These are phyloP conservation scores for Leishmania martiniquensis DNA, from an alignment of 208 protist genomes.

Conservation along the genomic window DNA sequence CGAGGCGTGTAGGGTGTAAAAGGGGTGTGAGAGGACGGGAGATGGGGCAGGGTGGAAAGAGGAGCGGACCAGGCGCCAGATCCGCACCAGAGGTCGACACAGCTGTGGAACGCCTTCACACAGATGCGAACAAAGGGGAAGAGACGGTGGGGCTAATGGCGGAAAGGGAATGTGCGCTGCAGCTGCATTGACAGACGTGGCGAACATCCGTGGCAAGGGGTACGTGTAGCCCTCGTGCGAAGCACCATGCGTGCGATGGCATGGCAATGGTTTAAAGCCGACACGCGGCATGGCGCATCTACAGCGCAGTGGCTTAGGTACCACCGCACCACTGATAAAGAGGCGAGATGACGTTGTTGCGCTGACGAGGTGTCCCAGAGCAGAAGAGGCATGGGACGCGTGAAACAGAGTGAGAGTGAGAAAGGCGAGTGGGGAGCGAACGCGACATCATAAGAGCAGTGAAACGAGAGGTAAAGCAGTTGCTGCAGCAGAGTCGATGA, in stretches of 20 bases:
- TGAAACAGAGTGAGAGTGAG: neutral
- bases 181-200: neutral
- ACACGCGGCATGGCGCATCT: neutral
- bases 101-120: neutral
- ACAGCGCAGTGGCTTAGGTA: neutral
- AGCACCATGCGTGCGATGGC: neutral
- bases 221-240: neutral
- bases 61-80: no score
- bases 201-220: neutral
- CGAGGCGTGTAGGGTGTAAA: neutral
- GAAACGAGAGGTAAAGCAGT: neutral
- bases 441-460: neutral
- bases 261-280: neutral
- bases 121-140: neutral
- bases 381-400: neutral
- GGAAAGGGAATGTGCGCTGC: conserved; percentile 8
- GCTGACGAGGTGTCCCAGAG: neutral
- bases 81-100: no score
- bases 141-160: neutral
- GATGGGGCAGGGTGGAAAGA: neutral
- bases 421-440: neutral
- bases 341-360: neutral
- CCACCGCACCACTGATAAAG: neutral
- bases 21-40: neutral
- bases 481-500: neutral